Evolutionary conservation across 1,284 basidiomycete genomes (phyloP).

Genomic region (Laetiporus sulphureus): DNA sequence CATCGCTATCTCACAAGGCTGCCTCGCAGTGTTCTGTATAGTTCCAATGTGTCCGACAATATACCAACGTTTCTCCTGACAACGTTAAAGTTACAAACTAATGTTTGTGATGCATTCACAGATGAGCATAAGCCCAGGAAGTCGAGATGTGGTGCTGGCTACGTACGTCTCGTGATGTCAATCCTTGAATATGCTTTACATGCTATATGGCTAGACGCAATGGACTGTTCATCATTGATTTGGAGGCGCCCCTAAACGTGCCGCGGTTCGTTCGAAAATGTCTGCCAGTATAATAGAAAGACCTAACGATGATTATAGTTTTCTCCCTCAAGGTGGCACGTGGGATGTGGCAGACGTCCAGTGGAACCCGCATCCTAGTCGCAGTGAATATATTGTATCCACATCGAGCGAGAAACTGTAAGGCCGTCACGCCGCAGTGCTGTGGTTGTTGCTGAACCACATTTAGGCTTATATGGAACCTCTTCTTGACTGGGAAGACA

Average conservation of each 20-base stretch:
- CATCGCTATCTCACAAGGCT: no score
- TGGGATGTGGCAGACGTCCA: conserved; percentile 98
- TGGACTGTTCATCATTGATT: conserved; percentile 94
- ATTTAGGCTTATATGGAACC: conserved; percentile 84
- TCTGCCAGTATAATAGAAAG: conserved; percentile 36
- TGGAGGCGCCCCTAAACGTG: conserved; percentile 80
- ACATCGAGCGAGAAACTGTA: conserved; percentile 93
- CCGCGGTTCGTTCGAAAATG: conserved; percentile 59
- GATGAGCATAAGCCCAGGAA: conserved; percentile 80
- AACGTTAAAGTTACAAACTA: no score
- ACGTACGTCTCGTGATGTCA: conserved; percentile 42
- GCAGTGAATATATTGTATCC: conserved; percentile 88
- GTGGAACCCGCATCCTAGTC: conserved; percentile 89
- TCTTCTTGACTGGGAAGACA: conserved; percentile 62
- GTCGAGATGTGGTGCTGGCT: conserved; percentile 73
- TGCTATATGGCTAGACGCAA: conserved; percentile 51
- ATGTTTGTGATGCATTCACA: conserved; percentile 25
- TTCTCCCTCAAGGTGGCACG: conserved; percentile 89
- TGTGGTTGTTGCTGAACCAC: not conserved
- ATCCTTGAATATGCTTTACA: not conserved
- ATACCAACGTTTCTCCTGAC: no score
- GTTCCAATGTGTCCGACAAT: no score
- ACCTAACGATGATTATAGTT: conserved; percentile 66
- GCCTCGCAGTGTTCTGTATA: no score
- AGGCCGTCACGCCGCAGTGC: conserved; percentile 16